Evolutionary conservation across 352 stramenopile genomes (phyloP), one percentile per base, ranked within the genome.

Genomic region (Phytophthora sp.): DNA sequence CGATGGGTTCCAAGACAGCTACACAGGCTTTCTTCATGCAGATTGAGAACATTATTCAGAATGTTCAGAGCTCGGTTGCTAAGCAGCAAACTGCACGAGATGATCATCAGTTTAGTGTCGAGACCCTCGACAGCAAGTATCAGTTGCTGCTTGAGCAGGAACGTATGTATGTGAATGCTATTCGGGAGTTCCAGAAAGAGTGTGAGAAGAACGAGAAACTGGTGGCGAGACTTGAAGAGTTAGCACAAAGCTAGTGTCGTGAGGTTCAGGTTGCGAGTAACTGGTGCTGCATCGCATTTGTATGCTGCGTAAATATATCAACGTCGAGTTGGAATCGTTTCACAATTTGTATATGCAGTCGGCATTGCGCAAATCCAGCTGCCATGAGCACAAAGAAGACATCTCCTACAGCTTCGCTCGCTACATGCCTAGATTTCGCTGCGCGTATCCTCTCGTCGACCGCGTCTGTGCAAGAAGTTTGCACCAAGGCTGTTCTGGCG

Each of bases 101-200:
- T 1, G 69, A 72, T 3, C 66, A 85, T 15, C 69, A 89, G 27
- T 20, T 26, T 10, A 59, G 54, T 4, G 70, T 92, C 15, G 86
- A 95, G 43, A 84, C 71, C 0, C 57, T 92, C 1, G 84, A 93
- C 50, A 86, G 78, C 55, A 91, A 89, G 35, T 93, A 92, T 35
- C 84, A 95, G 41, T 48, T 95, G 24, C 62, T 91, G 34, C 70
- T 95, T 5, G 79, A 88, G 24, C 83, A 88, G 15, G 87, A 96
- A 34, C 79, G 89, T 9, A 69, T 67, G 54, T 97, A 97, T 54
- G 82, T 95, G 35, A 86, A 89, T 35, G 82, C 88, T 9, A 90
- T 97, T 18, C 84, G 84, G 2, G 80, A 94, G 30, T 96, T 97
- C 52, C 89, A 97, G 53, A 84, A 87, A 7, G 89, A 96, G 48